These are phyloP conservation scores for Monosporascus sp. DNA, from an alignment of 2,329 filamentous ascomycete genomes.

Conservation along the genomic window DNA sequence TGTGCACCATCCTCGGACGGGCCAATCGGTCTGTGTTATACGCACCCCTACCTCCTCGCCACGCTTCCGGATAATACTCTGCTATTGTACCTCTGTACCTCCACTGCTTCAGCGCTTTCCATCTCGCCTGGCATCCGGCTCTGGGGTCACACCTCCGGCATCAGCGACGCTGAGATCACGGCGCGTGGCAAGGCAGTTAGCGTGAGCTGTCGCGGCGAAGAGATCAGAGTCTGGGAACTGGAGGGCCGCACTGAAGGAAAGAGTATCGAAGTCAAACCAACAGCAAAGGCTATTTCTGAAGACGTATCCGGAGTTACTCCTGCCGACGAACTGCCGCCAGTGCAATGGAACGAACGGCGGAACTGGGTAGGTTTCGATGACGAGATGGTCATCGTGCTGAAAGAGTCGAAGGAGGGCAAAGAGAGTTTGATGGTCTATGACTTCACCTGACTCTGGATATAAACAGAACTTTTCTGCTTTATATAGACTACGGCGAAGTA, in stretches of 20 bases:
- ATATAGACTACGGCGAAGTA: no score
- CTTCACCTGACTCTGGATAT: slow-evolving; percentile 55
- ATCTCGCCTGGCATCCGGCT: slow-evolving; percentile 72
- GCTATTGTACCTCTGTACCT: slow-evolving; percentile 75
- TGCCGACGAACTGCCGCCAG: background rate
- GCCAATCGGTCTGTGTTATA: slow-evolving; percentile 63
- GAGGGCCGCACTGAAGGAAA: slow-evolving; percentile 59
- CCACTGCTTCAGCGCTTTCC: slow-evolving; percentile 59
- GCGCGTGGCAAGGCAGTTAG: slow-evolving; percentile 83
- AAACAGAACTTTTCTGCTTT: no score
- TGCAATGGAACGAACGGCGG: slow-evolving; percentile 41
- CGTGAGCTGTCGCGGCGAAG: slow-evolving; percentile 74
- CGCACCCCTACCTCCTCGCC: slow-evolving; percentile 79
- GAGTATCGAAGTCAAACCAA: slow-evolving; percentile 48
- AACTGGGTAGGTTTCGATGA: slow-evolving; percentile 86
- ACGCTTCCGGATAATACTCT: slow-evolving; percentile 85
- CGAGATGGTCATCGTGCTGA: slow-evolving; percentile 82
- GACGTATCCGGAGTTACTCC: slow-evolving; percentile 10
- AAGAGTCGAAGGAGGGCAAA: slow-evolving; percentile 61
- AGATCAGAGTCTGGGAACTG: slow-evolving; percentile 83
- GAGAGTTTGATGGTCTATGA: slow-evolving; percentile 82
- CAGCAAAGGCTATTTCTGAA: slow-evolving; percentile 19
- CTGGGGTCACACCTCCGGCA: slow-evolving; percentile 89
- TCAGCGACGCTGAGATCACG: slow-evolving; percentile 80
- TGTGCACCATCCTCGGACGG: slow-evolving; percentile 28